phyloP scores from a whole-genome alignment of 495 filamentous ascomycete genomes.

The Diplogelasinospora grovesii region DNA sequence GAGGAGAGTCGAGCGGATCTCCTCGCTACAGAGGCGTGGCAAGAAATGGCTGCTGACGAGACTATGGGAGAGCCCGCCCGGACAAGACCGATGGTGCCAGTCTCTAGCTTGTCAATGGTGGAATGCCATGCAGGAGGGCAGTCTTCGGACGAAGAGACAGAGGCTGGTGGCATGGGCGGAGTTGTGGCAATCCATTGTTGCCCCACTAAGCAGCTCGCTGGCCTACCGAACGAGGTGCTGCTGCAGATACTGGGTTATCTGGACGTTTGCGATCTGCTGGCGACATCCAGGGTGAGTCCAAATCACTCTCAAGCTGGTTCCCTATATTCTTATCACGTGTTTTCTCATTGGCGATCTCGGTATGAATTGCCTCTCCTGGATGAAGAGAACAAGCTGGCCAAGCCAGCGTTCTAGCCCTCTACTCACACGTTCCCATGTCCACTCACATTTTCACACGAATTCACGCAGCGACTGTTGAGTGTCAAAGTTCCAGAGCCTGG shows the following conservation, averaged over 20 bases:
- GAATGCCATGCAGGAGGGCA: background rate
- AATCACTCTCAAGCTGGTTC: no score
- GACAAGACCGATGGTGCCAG: background rate
- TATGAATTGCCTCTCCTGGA: no score
- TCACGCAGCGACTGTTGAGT: no score
- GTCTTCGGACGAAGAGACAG: background rate
- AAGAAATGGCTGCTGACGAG: conserved; percentile 2
- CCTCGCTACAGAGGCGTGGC: conserved; percentile 3
- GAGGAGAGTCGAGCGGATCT: background rate
- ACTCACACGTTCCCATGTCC: no score
- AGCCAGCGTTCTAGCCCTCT: no score
- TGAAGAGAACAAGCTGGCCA: no score
- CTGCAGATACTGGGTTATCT: conserved; percentile 48
- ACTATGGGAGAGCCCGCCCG: background rate
- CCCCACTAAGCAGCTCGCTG: conserved; percentile 8
- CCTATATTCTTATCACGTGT: no score
- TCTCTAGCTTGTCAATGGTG: background rate
- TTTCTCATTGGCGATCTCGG: no score
- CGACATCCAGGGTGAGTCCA: conserved; percentile 46
- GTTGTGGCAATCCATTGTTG: background rate
- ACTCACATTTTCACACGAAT: no score
- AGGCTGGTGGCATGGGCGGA: background rate
- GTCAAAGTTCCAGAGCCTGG: no score
- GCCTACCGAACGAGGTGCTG: conserved; percentile 51
- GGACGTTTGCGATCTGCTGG: conserved; percentile 52